Conservation (phyloP, 768 basidiomycete genomes). For the Lactifluus volemus region DNA sequence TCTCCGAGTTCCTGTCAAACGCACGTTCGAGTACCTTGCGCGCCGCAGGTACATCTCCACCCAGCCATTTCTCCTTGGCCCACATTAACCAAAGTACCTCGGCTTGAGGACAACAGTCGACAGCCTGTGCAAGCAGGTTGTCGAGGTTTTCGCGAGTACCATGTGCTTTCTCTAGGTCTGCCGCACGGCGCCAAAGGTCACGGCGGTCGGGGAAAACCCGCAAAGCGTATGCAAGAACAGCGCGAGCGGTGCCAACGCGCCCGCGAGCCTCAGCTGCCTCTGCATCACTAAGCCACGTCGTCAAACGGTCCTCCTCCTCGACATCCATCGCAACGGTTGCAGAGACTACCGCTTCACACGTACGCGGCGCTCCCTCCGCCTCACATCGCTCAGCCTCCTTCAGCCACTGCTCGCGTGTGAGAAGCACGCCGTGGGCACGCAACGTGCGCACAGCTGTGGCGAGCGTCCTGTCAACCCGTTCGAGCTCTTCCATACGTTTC, state of each 20-base stretch:
- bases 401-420: conserved; percentile 90
- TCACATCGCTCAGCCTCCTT: conserved; percentile 93
- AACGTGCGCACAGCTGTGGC: conserved; percentile 74
- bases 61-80: conserved; percentile 94
- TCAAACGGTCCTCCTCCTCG: conserved; percentile 88
- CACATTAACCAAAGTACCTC: conserved; percentile 98
- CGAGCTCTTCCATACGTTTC: conserved; percentile 54
- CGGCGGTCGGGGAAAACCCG: conserved; percentile 84
- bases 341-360: conserved; percentile 91
- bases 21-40: conserved; percentile 82
- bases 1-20: conserved; percentile 92
- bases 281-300: conserved; percentile 88
- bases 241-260: conserved; percentile 74
- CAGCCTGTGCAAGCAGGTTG: conserved; percentile 72
- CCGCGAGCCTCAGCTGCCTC: conserved; percentile 70
- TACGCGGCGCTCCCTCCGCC: conserved; percentile 70
- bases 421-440: conserved; percentile 72
- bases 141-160: conserved; percentile 80
- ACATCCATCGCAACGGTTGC: conserved; percentile 90
- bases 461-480: conserved; percentile 80
- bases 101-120: conserved; percentile 87
- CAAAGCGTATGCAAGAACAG: conserved; percentile 84
- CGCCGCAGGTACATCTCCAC: conserved; percentile 84
- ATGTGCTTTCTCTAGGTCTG: conserved; percentile 87
- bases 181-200: conserved; percentile 84